phyloP scores from a whole-genome alignment of 2,329 filamentous ascomycete genomes.

The Sarocladium oryzae region DNA sequence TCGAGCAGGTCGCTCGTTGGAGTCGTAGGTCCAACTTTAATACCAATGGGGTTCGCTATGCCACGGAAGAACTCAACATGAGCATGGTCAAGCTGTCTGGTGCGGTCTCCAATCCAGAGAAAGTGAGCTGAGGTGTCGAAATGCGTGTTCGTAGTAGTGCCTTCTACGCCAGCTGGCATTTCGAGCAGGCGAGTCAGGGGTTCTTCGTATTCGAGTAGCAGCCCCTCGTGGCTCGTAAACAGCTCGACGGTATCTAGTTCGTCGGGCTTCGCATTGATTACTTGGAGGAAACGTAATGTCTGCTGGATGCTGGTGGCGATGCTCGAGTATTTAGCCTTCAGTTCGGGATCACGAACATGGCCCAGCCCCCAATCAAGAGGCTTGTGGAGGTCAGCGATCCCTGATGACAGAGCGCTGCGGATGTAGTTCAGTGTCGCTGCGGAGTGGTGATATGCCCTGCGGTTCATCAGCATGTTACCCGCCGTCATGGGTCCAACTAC shows the following conservation, averaged over 20 bases:
- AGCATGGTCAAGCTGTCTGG: conserved; percentile 83
- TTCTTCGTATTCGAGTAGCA: conserved; percentile 92
- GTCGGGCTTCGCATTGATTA: conserved; percentile 78
- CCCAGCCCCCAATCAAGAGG: conserved; percentile 93
- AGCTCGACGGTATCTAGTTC: conserved; percentile 89
- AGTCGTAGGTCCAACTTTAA: conserved; percentile 92
- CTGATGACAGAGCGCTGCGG: conserved; percentile 73
- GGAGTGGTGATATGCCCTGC: conserved; percentile 87
- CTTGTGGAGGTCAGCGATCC: conserved; percentile 88
- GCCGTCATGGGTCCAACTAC: not conserved
- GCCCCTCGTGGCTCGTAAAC: conserved; percentile 90
- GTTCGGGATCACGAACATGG: conserved; percentile 75
- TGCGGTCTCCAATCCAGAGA: conserved; percentile 97
- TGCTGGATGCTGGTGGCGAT: conserved; percentile 86
- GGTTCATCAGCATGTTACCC: conserved; percentile 10
- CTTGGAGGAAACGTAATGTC: conserved; percentile 88
- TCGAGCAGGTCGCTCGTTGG: conserved; percentile 66
- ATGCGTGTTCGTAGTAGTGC: conserved; percentile 38
- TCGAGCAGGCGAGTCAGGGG: conserved; percentile 71
- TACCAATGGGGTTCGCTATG: conserved; percentile 89
- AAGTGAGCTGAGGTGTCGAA: conserved; percentile 96
- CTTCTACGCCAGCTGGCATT: conserved; percentile 43
- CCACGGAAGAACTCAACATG: conserved; percentile 98
- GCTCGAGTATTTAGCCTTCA: conserved; percentile 78
- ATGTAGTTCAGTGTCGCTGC: conserved; percentile 93